Evolutionary conservation across 1,284 basidiomycete genomes (phyloP).

Genomic region (Cryptococcus sp.): DNA sequence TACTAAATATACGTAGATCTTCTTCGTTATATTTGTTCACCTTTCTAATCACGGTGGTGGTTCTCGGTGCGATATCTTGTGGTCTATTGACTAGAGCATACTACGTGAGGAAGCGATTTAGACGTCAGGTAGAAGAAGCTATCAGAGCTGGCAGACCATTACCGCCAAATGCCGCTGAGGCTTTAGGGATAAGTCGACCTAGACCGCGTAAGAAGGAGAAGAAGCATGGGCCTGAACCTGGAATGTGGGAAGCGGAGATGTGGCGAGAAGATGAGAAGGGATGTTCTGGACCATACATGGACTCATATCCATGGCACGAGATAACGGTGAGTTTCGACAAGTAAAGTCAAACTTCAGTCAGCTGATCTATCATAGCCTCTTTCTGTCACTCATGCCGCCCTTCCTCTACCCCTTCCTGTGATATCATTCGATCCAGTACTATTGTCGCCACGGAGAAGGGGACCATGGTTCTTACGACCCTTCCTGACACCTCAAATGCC

Average conservation of each 20-base stretch:
- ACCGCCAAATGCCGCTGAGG: constrained; percentile 24
- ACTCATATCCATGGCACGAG: too few relatives aligned
- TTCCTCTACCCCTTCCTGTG: neutral
- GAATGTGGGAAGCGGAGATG: constrained; percentile 39
- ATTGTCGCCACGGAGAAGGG: neutral
- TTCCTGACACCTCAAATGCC: constrained; percentile 11
- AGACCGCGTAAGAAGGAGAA: constrained; percentile 14
- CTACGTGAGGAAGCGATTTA: constrained; percentile 36
- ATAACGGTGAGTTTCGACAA: too few relatives aligned
- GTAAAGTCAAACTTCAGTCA: too few relatives aligned
- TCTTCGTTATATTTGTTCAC: constrained; percentile 46
- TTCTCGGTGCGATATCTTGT: constrained; percentile 37
- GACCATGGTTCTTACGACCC: constrained; percentile 6
- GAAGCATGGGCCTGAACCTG: constrained; percentile 33
- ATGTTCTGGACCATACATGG: neutral
- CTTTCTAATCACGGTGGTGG: constrained; percentile 43
- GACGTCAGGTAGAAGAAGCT: constrained; percentile 32
- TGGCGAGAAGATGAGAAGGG: constrained; percentile 12
- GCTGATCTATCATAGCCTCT: neutral
- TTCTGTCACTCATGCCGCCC: neutral
- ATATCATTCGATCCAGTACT: neutral
- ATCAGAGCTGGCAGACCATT: constrained; percentile 33
- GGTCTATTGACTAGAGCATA: constrained; percentile 38
- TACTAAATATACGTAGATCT: constrained; percentile 11
- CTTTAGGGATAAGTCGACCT: constrained; percentile 13